Evolutionary conservation across 1,139 yeast genomes (phyloP), one percentile per base, ranked within the genome.

Genomic region (Yamadazyma dushanensis): DNA sequence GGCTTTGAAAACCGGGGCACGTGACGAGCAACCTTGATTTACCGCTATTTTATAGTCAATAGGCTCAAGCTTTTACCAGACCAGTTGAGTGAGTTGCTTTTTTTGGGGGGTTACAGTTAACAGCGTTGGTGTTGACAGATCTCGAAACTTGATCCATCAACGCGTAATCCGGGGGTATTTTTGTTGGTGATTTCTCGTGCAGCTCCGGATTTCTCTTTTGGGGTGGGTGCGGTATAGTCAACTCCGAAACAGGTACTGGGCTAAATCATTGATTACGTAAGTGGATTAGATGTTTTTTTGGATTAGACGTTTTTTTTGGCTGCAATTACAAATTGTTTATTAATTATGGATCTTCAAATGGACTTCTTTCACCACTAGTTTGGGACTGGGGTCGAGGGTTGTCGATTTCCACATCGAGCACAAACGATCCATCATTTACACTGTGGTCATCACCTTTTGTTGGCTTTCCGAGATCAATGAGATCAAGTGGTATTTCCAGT

Each of bases 321-420:
- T n/a, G n/a, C n/a, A n/a, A n/a, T n/a, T n/a, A n/a, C 21, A 19
- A 8, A n/a, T 13, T 8, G 26, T 13, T 22, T n/a, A 5, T 13
- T 9, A n/a, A 15, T 34, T 39, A 38, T 20, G 63, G 64, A 44
- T 62, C 68, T 37, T 54, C 63, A 44, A 63, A 63, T 5, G 70
- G 70, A 42, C 50, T 45, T 15, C 31, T 35, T 31, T 46, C 50
- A 2, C 47, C 50, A 37, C 66, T 61, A 18, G 50, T 40, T 27
- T 50, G 52, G 10, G 40, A 51, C 44, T 29, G 40, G 28, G 35
- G 51, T 46, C 30, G 46, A 35, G 40, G 39, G 28, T 36, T 37
- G 36, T 62, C 70, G 37, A 65, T 51, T 40, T 63, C 69, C 16
- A 66, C 69, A 37, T 66, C 67, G 28, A 66, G 49, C 11, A 66